Conservation (phyloP, 306 rosid genomes). For the Acacia confusa region DNA sequence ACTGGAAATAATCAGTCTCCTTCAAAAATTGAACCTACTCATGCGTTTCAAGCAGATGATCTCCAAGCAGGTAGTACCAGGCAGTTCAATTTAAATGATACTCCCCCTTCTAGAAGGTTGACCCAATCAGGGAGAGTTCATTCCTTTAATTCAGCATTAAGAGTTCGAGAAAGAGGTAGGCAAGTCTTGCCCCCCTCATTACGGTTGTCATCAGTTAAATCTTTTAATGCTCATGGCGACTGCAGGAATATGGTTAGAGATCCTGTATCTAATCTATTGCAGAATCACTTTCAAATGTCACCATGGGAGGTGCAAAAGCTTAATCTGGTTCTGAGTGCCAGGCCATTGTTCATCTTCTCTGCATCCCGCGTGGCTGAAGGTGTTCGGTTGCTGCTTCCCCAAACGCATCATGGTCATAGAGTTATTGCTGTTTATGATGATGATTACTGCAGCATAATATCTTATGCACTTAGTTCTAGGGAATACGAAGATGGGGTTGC, state of each 20-base stretch:
- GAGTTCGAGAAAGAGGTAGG: slow-evolving; percentile 50
- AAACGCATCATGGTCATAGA: slow-evolving; percentile 38
- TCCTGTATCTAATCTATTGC: slow-evolving; percentile 44
- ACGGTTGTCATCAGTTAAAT: slow-evolving; percentile 43
- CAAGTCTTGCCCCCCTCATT: slow-evolving; percentile 50
- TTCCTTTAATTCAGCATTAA: slow-evolving; percentile 61
- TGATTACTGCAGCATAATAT: slow-evolving; percentile 68
- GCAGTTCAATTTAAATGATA: slow-evolving; percentile 36
- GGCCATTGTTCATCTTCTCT: slow-evolving; percentile 53
- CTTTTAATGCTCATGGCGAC: slow-evolving; percentile 68
- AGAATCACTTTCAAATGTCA: slow-evolving; percentile 43
- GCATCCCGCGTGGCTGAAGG: slow-evolving; percentile 56
- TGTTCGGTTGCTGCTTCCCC: slow-evolving; percentile 58
- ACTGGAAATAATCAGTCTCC: slow-evolving; percentile 54
- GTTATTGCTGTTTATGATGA: slow-evolving; percentile 68
- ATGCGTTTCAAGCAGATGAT: slow-evolving; percentile 34
- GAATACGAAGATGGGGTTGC: slow-evolving; percentile 58
- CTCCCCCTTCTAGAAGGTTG: slow-evolving; percentile 42
- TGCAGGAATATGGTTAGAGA: slow-evolving; percentile 62
- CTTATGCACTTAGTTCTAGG: slow-evolving; percentile 65
- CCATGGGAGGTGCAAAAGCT: slow-evolving; percentile 51
- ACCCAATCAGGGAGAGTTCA: slow-evolving; percentile 49
- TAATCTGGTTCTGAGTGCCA: slow-evolving; percentile 35
- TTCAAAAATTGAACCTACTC: slow-evolving; percentile 35
- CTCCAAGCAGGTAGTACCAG: slow-evolving; percentile 29